Percentiles rank a stretch among this genome's conserved stretches.
Evolutionary conservation across 2,329 filamentous ascomycete genomes (phyloP).

Genomic region (Claviceps arundinis): DNA sequence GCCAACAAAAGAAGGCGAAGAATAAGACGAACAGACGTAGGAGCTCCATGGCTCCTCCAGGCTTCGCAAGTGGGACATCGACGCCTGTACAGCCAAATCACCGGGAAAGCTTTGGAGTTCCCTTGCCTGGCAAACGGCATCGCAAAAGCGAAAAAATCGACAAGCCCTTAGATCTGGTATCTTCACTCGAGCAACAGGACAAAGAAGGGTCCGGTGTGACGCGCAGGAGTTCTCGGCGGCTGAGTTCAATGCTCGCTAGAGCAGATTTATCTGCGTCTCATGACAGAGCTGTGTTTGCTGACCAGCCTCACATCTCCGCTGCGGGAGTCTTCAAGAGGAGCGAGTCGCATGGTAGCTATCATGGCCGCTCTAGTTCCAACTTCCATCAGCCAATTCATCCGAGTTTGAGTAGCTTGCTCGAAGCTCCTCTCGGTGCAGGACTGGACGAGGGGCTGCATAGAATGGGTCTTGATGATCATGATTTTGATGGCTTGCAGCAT

Average conservation of each 20-base stretch:
- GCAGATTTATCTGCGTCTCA: slow-evolving; percentile 78
- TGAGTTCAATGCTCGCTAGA: slow-evolving; percentile 82
- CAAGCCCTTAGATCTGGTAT: slow-evolving; percentile 48
- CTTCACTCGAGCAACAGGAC: slow-evolving; percentile 57
- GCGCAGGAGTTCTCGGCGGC: slow-evolving; percentile 55
- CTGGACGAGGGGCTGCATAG: slow-evolving; percentile 60
- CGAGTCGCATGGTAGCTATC: slow-evolving; percentile 51
- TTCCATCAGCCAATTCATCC: slow-evolving; percentile 33
- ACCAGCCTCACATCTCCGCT: slow-evolving; percentile 36
- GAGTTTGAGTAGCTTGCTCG: slow-evolving; percentile 48
- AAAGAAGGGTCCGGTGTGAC: slow-evolving; percentile 38
- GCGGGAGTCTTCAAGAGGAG: slow-evolving; percentile 42
- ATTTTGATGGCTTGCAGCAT: slow-evolving; percentile 55
- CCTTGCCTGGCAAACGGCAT: slow-evolving; percentile 38
- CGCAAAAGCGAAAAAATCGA: slow-evolving; percentile 39
- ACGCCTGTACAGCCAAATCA: slow-evolving; percentile 61
- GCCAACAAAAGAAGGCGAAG: slow-evolving; percentile 32
- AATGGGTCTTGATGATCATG: slow-evolving; percentile 60
- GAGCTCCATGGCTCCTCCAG: slow-evolving; percentile 53
- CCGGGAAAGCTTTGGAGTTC: slow-evolving; percentile 64
- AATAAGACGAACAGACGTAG: slow-evolving; percentile 38
- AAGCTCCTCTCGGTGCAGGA: slow-evolving; percentile 54
- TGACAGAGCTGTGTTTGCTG: slow-evolving; percentile 67
- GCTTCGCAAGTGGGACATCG: slow-evolving; percentile 58
- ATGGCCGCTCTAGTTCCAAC: slow-evolving; percentile 25